phyloP scores from a whole-genome alignment of 345 rosid species.

The Eucalyptus virginea region DNA sequence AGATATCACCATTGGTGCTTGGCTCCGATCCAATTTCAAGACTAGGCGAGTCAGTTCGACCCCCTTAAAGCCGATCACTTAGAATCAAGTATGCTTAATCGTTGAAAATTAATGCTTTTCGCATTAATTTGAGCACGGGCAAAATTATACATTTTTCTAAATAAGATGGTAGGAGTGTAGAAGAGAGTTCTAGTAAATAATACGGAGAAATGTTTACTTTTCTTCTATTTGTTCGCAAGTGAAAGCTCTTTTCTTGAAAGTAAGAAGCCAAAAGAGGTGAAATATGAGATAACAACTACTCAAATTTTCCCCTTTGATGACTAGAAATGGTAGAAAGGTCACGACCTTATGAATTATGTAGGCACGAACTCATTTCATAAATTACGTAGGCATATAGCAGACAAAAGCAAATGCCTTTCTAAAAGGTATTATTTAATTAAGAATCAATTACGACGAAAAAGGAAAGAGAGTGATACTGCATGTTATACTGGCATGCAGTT shows the following conservation, averaged over 20 bases:
- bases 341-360: background rate
- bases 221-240: background rate
- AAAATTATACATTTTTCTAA: background rate
- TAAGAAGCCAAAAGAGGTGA: background rate
- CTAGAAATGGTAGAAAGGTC: background rate
- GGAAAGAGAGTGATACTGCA: background rate
- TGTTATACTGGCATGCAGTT: background rate
- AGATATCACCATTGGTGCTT: background rate
- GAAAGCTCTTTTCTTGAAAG: background rate
- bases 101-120: background rate
- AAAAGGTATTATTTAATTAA: background rate
- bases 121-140: background rate
- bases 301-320: background rate
- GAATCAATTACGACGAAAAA: background rate
- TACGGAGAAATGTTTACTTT: background rate
- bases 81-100: background rate
- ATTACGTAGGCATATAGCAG: background rate
- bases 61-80: background rate
- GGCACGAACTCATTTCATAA: background rate
- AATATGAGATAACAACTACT: background rate
- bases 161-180: background rate
- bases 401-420: background rate
- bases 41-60: fast-evolving
- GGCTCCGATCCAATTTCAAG: background rate
- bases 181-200: background rate